Evolutionary conservation across 257 asterid genomes (phyloP), one percentile per base, ranked within the genome.

Genomic region (Voacanga thouarsii): DNA sequence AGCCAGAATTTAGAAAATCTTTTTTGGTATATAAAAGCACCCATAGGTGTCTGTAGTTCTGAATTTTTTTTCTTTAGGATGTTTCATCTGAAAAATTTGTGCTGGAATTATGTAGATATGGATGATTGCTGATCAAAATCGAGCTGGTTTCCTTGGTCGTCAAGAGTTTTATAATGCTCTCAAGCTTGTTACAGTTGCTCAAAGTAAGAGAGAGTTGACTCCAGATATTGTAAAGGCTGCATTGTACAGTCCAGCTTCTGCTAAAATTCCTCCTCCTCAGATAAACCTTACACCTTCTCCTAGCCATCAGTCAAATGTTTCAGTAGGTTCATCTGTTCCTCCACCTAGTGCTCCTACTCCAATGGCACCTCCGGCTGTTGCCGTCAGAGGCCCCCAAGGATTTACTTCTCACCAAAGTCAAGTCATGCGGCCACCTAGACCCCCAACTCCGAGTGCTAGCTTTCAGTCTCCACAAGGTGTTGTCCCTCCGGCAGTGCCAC

Each of bases 101-200:
- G 77, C 71, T 71, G 65, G 44, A 19, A 53, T 80, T 53, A 21
- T 90, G 90, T 89, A 94, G 98, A 90, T 94, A 86, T 94, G 98
- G 99, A 89, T 78, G 7, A 89, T 85, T 84, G 92, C 97, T 55
- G 98, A 96, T 87, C 97, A 88, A 80, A 93, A 87, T 71, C 83
- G 74, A 84, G 85, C 82, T 43, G 96, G 97, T 77, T 93, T 83
- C 83, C 96, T 96, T 44, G 95, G 92, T 59, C 97, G 97, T 70
- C 81, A 89, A 74, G 96, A 93, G 82, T 96, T 96, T 90, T 96
- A 89, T 84, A 92, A 93, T 82, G 96, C 94, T 84, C 97, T 96
- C 41, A 96, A 91, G 89, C 99, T 95, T 79, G 97, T 91, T 71
- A 95, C 99, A 10, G 99, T 95, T 57, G 99, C 99, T 65, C 99